Conservation (phyloP, 2,329 filamentous ascomycete genomes). For the Alternaria solani region DNA sequence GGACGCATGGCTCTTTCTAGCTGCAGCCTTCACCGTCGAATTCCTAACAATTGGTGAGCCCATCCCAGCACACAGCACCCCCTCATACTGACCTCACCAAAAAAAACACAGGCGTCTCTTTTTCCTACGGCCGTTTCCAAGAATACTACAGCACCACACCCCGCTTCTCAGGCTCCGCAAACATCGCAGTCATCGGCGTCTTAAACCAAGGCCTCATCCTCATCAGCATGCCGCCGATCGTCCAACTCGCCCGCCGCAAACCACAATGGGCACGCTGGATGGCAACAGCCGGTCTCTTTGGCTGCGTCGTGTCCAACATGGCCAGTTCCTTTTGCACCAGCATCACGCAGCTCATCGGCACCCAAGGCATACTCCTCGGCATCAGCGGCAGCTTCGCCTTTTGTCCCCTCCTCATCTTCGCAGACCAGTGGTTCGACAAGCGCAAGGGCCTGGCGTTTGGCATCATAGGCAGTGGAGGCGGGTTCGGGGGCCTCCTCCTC, state of each 20-base stretch:
- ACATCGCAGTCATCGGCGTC: constrained; percentile 70
- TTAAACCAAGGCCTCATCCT: constrained; percentile 62
- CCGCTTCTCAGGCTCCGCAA: constrained; percentile 62
- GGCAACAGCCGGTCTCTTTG: constrained; percentile 19
- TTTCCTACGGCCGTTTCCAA: constrained; percentile 74
- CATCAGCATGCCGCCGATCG: constrained; percentile 51
- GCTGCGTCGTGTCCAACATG: background rate
- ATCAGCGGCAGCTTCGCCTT: constrained; percentile 51
- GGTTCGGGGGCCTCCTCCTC: background rate
- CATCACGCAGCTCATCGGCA: background rate
- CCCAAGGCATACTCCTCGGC: background rate
- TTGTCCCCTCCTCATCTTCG: constrained; percentile 59
- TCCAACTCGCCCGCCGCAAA: constrained; percentile 42
- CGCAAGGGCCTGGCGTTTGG: constrained; percentile 68
- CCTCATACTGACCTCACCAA: background rate
- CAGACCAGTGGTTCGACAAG: constrained; percentile 68
- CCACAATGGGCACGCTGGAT: constrained; percentile 42
- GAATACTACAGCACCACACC: constrained; percentile 69
- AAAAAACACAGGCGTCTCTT: constrained; percentile 65
- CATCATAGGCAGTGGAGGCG: constrained; percentile 60
- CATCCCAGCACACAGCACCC: background rate
- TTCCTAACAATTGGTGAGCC: constrained; percentile 37
- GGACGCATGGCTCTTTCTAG: constrained; percentile 28
- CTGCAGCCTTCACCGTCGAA: constrained; percentile 58
- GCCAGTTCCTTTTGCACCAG: background rate